Evolutionary conservation across 2,329 filamentous ascomycete species (phyloP).

Genomic region (Ophiostoma sp.): DNA sequence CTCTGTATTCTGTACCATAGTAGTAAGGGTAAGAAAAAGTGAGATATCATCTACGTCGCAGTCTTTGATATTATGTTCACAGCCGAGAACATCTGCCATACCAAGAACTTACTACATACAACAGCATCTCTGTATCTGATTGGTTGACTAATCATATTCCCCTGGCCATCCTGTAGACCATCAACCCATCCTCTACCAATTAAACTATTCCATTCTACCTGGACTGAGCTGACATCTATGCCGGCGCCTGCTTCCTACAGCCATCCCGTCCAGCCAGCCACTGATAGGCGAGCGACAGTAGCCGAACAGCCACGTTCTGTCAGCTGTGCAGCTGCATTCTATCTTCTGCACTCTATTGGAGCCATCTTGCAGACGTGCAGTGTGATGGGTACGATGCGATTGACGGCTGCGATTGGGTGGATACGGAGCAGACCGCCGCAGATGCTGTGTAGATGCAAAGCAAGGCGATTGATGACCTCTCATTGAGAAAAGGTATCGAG

Average conservation of each 20-base stretch:
- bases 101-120: neutral
- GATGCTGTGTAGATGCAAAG: neutral
- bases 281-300: constrained; percentile 12
- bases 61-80: neutral
- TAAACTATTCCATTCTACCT: neutral
- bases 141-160: neutral
- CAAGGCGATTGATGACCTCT: neutral
- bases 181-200: neutral
- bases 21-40: neutral
- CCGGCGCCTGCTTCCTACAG: neutral
- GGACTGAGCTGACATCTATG: neutral
- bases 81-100: neutral
- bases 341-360: neutral
- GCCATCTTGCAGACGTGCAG: neutral
- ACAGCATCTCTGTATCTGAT: neutral
- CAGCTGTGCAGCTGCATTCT: neutral
- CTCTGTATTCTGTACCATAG: too few species aligned
- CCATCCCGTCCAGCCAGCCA: neutral
- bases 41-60: neutral
- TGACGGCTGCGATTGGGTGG: neutral
- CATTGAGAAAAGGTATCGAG: neutral
- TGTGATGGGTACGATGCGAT: constrained; percentile 5
- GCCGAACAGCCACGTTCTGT: neutral
- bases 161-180: neutral
- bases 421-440: neutral